A percentile compares a stretch with the other conserved stretches of the same genome.
Conservation (phyloP, 805 yeast genomes). For the Myxozyma geophila region DNA sequence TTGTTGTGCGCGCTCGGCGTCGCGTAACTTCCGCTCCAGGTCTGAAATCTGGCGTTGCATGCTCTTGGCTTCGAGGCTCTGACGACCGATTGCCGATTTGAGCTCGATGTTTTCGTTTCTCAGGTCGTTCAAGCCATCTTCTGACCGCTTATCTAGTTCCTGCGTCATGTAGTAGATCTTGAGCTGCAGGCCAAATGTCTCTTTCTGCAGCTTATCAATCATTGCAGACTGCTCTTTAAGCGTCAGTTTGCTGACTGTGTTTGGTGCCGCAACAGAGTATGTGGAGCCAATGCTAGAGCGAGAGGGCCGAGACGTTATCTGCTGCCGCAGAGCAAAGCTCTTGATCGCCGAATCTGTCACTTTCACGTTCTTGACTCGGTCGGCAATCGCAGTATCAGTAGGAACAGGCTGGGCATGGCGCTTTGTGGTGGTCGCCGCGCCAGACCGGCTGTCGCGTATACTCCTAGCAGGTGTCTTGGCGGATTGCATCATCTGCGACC, state of each 20-base stretch:
- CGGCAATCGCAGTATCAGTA: conserved; percentile 27
- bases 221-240: conserved; percentile 37
- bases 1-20: conserved; percentile 1
- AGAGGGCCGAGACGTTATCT: neutral
- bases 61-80: conserved; percentile 34
- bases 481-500: neutral
- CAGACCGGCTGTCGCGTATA: neutral
- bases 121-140: conserved; percentile 36
- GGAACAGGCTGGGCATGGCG: conserved; percentile 1
- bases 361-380: conserved; percentile 29
- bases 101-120: conserved; percentile 37
- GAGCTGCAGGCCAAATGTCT: conserved; percentile 38
- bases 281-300: neutral
- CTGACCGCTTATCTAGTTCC: conserved; percentile 38
- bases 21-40: conserved; percentile 23
- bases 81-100: conserved; percentile 33
- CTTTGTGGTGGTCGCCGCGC: neutral
- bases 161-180: conserved; percentile 37
- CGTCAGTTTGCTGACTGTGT: conserved; percentile 32
- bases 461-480: conserved; percentile 1
- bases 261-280: conserved; percentile 13
- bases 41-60: conserved; percentile 30
- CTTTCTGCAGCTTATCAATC: conserved; percentile 39
- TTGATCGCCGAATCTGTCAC: conserved; percentile 34
- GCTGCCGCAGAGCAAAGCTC: conserved; percentile 18